These are phyloP conservation scores for Teratosphaeria zuluensis DNA, from an alignment of 2,329 filamentous ascomycete species.

Conservation along the genomic window DNA sequence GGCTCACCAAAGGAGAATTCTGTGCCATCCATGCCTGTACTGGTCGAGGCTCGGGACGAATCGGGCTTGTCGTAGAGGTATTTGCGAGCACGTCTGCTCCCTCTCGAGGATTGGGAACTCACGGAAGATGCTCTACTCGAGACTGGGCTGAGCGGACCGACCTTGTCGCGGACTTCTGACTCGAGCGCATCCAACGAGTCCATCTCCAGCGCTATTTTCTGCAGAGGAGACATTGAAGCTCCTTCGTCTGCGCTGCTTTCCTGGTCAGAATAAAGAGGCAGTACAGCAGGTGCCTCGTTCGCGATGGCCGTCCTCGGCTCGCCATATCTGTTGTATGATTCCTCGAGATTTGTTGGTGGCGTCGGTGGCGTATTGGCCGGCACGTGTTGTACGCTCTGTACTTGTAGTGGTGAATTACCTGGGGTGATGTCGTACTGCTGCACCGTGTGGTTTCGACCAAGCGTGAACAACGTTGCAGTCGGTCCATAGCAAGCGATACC, in stretches of 20 bases:
- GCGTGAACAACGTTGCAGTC: constrained; percentile 82
- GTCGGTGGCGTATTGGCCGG: constrained; percentile 70
- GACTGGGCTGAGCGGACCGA: constrained; percentile 57
- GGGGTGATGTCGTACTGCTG: constrained; percentile 94
- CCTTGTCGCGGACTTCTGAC: constrained; percentile 46
- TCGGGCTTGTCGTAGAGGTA: constrained; percentile 39
- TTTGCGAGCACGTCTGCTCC: constrained; percentile 30
- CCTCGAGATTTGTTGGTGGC: constrained; percentile 71
- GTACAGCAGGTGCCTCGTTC: constrained; percentile 20
- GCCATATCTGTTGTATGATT: constrained; percentile 44
- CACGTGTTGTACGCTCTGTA: constrained; percentile 78
- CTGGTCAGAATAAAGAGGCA: constrained; percentile 39
- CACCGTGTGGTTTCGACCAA: constrained; percentile 77
- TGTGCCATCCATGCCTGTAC: constrained; percentile 24
- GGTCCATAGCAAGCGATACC: constrained; percentile 84
- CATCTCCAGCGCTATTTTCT: constrained; percentile 64
- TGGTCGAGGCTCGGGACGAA: constrained; percentile 27
- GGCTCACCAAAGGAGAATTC: constrained; percentile 29
- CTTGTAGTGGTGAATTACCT: constrained; percentile 55
- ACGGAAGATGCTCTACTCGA: constrained; percentile 57
- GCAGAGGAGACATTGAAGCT: constrained; percentile 55
- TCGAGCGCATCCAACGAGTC: constrained; percentile 49
- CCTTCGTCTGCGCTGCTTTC: constrained; percentile 66
- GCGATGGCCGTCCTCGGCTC: constrained; percentile 22
- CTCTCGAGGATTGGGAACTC: constrained; percentile 44